Evolutionary conservation across 129 eudicot species (phyloP).

Genomic region (Tanacetum coccineum): DNA sequence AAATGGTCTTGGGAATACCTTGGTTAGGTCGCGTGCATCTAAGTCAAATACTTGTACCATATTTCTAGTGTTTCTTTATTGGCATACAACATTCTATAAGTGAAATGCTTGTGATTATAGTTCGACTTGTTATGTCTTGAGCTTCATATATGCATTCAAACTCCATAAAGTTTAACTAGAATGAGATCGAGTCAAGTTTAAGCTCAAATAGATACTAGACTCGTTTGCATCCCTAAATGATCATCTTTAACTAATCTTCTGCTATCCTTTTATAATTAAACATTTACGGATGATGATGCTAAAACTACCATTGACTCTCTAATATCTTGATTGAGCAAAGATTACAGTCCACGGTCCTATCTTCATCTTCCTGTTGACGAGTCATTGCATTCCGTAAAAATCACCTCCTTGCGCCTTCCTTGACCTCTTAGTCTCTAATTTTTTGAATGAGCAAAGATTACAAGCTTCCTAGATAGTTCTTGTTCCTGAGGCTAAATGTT

Average conservation of each 20-base stretch:
- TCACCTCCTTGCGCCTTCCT: neutral
- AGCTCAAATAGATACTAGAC: neutral
- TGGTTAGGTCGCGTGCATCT: neutral
- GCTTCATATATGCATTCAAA: neutral
- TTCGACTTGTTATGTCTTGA: neutral
- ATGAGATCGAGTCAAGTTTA: neutral
- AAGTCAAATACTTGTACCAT: neutral
- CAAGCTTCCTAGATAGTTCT: too few relatives aligned
- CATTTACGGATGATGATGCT: too few relatives aligned
- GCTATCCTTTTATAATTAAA: neutral
- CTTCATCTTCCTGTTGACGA: too few relatives aligned
- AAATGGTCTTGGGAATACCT: too few relatives aligned
- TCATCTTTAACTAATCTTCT: neutral
- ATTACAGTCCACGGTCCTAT: too few relatives aligned
- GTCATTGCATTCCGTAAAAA: too few relatives aligned
- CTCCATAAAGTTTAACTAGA: too few relatives aligned
- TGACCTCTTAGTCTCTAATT: neutral
- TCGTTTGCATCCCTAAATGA: neutral
- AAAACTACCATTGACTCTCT: too few relatives aligned
- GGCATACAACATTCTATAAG: neutral
- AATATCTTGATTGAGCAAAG: too few relatives aligned
- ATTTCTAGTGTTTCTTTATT: neutral
- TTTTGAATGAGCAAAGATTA: neutral
- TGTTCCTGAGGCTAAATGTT: too few relatives aligned
- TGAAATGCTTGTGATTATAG: neutral